A percentile compares a stretch with the other conserved stretches of the same genome.
Conservation (phyloP, 345 rosid genomes). For the Lumnitzera racemosa region DNA sequence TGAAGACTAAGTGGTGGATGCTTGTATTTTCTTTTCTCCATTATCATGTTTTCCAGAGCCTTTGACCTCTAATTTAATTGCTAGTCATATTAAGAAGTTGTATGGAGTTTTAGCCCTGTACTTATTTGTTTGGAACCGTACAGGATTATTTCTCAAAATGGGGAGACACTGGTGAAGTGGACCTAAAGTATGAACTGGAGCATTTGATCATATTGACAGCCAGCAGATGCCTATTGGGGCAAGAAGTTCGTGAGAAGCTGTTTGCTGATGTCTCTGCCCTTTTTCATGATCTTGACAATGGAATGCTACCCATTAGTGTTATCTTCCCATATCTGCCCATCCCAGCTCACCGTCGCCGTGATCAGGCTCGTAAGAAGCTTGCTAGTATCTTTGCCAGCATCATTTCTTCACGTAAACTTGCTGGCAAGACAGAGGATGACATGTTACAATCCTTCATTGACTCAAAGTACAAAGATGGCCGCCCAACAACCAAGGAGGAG, state of each 20-base stretch:
- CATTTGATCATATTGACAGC: constrained; percentile 97
- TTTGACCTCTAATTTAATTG: not conserved
- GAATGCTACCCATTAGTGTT: constrained; percentile 96
- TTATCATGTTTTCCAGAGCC: not conserved
- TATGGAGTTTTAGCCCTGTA: not conserved
- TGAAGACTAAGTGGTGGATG: no score
- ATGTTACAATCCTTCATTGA: constrained; percentile 97
- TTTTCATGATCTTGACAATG: constrained; percentile 94
- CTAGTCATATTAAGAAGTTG: not conserved
- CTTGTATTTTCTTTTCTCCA: no score
- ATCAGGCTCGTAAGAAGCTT: constrained; percentile 76
- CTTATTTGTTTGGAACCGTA: constrained; percentile 14
- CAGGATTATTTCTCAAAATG: constrained; percentile 91
- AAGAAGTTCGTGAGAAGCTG: constrained; percentile 92
- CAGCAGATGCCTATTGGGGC: constrained; percentile 88
- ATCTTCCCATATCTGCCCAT: constrained; percentile 86
- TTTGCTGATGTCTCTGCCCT: constrained; percentile 88
- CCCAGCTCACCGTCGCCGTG: constrained; percentile 95
- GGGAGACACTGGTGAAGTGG: constrained; percentile 95
- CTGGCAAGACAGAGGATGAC: constrained; percentile 75
- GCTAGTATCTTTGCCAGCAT: constrained; percentile 64
- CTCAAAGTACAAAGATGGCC: constrained; percentile 88
- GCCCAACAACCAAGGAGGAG: constrained; percentile 79
- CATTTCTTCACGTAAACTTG: constrained; percentile 63
- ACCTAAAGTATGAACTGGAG: constrained; percentile 80